Conservation (phyloP, 257 asterid genomes). For the Gentiana straminea region DNA sequence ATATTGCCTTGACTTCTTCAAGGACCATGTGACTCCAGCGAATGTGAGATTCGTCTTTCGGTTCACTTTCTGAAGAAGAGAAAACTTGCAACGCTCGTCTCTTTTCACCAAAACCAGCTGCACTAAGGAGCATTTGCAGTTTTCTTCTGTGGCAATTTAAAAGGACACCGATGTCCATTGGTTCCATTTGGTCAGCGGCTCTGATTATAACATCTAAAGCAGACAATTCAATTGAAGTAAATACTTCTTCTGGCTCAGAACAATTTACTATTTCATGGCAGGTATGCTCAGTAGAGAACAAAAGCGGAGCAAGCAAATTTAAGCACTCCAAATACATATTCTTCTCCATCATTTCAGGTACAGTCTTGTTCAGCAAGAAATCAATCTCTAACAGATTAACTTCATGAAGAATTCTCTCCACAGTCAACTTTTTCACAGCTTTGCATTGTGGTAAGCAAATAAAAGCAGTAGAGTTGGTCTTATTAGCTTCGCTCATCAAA, state of each 20-base stretch:
- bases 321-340: conserved; percentile 62
- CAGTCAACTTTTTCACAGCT: conserved; percentile 43
- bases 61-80: conserved; percentile 39
- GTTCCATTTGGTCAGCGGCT: conserved; percentile 61
- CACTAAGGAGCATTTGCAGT: conserved; percentile 64
- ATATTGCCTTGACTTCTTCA: conserved; percentile 84
- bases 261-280: conserved; percentile 32
- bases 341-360: conserved; percentile 59
- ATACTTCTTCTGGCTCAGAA: conserved; percentile 45
- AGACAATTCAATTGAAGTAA: conserved; percentile 62
- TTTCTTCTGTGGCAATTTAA: conserved; percentile 82
- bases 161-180: conserved; percentile 52
- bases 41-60: conserved; percentile 44
- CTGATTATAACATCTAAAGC: conserved; percentile 70
- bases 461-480: conserved; percentile 29
- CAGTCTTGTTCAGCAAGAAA: conserved; percentile 61
- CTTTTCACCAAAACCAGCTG: conserved; percentile 47
- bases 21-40: conserved; percentile 51
- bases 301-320: conserved; percentile 65
- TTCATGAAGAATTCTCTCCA: conserved; percentile 63
- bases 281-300: conserved; percentile 47
- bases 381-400: conserved; percentile 70
- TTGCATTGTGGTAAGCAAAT: conserved; percentile 77
- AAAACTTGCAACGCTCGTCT: conserved; percentile 22
- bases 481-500: conserved; percentile 40